Base-by-base conservation (phyloP, 345 rosid genomes). In the Ricinus communis region DNA sequence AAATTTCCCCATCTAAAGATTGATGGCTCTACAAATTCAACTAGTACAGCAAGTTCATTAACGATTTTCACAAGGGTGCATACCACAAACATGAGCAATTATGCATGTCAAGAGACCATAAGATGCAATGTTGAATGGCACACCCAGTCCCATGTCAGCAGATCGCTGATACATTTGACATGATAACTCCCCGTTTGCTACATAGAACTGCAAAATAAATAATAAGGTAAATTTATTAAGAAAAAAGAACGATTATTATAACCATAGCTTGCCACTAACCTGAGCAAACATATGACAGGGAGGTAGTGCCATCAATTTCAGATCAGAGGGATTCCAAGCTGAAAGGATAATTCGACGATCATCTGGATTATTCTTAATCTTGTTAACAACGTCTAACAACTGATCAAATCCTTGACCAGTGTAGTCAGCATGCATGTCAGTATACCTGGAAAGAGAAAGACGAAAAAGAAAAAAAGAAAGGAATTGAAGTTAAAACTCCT, bases 281-380 rank as follows among this genome's bases (percentile, higher is more conserved):
- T 94, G 99, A 46, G 95, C 91, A 87, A 93, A 96, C 98, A 96
- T 91, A 83, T 96, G 97, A 83, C 99, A 93, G 43, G 99, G 99
- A 70, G 97, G 99, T 74, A 96, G 96, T 27, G 98, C 98, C 98
- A 96, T 91, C 77, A 84, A 63, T 78, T 93, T 87, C 62, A 93
- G 87, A 78, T 91, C 98, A 80, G 97, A 69, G 74, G 99, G 99
- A 80, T 96, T 96, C 97, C 97, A 96, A 77, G 99, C 96, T 4
- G 98, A 93, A 66, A 96, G 88, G 62, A 96, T 79, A 66, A 93
- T 96, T 43, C 98, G 79, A 25, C 96, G 88, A 71, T 93, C 97
- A 84, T 91, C 82, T 60, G 98, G 99, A 68, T 87, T 88, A 65
- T 87, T 91, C 88, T 91, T 96, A 49, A 96, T 91, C 87, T 93